These are phyloP conservation scores for Graphiopsis chlorocephala DNA, from an alignment of 2,329 filamentous ascomycete species.

Conservation along the genomic window DNA sequence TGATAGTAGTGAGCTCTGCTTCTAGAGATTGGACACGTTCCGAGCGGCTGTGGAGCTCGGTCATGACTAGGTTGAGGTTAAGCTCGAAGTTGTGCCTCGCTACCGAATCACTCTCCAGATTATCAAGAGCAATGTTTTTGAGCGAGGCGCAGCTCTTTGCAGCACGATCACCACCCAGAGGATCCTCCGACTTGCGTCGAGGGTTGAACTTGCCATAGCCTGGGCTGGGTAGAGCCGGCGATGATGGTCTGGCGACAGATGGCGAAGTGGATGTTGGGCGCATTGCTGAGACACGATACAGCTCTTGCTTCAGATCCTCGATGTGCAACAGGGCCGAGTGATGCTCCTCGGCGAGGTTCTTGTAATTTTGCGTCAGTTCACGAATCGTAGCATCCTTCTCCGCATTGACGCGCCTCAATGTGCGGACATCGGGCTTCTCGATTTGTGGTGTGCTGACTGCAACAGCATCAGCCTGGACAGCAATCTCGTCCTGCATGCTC, in stretches of 20 bases:
- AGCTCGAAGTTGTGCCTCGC: conserved; percentile 89
- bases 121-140: conserved; percentile 81
- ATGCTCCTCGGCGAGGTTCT: conserved; percentile 79
- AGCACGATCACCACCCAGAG: conserved; percentile 63
- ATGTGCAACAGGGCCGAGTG: conserved; percentile 79
- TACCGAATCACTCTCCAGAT: conserved; percentile 78
- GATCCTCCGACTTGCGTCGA: conserved; percentile 34
- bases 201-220: conserved; percentile 55
- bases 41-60: conserved; percentile 80
- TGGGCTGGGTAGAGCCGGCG: conserved; percentile 11
- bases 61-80: conserved; percentile 87
- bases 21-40: conserved; percentile 90
- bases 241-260: conserved; percentile 41
- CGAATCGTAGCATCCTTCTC: conserved; percentile 76
- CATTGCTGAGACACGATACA: conserved; percentile 61
- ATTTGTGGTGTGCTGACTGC: conserved; percentile 31
- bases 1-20: conserved; percentile 74
- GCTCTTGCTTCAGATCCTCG: conserved; percentile 84
- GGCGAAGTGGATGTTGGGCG: conserved; percentile 24
- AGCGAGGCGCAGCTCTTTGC: conserved; percentile 88
- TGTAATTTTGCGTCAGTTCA: conserved; percentile 73
- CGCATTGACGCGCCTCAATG: conserved; percentile 65
- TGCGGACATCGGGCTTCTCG: conserved; percentile 62
- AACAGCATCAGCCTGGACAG: conserved; percentile 16
- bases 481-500: conserved; percentile 14